Evolutionary conservation across 2,329 filamentous ascomycete genomes (phyloP).

Genomic region (Lasiodiplodia citricola): DNA sequence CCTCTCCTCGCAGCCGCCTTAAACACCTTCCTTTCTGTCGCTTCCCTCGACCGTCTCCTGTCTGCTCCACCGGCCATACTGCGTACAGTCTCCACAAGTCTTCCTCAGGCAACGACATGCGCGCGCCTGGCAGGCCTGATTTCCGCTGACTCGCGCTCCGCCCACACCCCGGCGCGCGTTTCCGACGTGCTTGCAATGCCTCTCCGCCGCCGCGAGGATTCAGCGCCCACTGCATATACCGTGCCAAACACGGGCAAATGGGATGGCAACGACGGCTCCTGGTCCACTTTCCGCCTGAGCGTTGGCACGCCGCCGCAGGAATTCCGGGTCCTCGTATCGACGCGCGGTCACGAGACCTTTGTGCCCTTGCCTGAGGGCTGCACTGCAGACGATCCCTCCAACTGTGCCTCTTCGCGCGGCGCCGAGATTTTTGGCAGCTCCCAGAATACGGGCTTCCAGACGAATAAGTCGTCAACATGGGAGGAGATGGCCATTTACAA

Average conservation of each 20-base stretch:
- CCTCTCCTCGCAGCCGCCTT: not conserved
- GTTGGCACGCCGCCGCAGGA: constrained; percentile 48
- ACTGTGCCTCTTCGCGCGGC: constrained; percentile 39
- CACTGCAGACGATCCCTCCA: constrained; percentile 32
- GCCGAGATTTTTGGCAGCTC: constrained; percentile 38
- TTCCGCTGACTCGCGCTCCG: not conserved
- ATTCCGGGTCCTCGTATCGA: constrained; percentile 43
- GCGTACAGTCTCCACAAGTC: not conserved
- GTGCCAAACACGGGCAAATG: constrained; percentile 32
- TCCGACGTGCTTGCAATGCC: not conserved
- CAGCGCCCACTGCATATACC: not conserved
- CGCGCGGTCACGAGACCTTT: constrained; percentile 39
- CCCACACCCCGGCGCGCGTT: not conserved
- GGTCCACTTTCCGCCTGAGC: constrained; percentile 49
- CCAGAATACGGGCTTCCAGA: constrained; percentile 41
- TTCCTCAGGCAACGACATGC: not conserved
- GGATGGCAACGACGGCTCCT: constrained; percentile 49
- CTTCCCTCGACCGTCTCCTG: not conserved
- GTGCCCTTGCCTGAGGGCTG: constrained; percentile 44
- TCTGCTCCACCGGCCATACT: not conserved
- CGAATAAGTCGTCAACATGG: constrained; percentile 39
- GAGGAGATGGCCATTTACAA: constrained; percentile 35
- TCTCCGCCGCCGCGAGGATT: not conserved
- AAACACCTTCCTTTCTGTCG: not conserved
- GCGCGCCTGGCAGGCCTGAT: not conserved